Evolutionary conservation across 2,329 filamentous ascomycete species (phyloP).

Genomic region (Biscogniauxia sp.): DNA sequence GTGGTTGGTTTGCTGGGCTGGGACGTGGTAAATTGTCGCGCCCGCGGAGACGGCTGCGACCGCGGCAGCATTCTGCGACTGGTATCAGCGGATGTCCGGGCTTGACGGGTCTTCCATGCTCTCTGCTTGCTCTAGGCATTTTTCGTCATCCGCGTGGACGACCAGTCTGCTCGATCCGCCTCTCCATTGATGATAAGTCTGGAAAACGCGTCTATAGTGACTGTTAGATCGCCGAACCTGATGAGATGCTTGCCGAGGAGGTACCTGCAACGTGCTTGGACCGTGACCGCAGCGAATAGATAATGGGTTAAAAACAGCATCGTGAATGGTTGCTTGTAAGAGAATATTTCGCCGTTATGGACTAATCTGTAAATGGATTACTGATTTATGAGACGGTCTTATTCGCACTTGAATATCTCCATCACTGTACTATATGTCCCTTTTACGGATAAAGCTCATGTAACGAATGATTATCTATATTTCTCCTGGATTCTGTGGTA

Average conservation of each 20-base stretch:
- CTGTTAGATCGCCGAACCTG: conserved; percentile 1
- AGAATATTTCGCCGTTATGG: background rate
- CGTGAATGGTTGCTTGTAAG: conserved; percentile 5
- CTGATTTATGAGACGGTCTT: background rate
- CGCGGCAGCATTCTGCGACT: conserved; percentile 30
- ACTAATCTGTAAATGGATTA: background rate
- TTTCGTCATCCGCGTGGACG: conserved; percentile 36
- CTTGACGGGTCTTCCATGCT: conserved; percentile 33
- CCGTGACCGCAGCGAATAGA: conserved; percentile 21
- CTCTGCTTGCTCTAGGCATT: conserved; percentile 36
- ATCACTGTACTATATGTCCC: background rate
- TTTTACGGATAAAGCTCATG: background rate
- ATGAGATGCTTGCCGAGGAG: background rate
- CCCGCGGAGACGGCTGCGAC: conserved; percentile 32
- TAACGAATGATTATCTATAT: background rate
- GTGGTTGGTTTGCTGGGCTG: conserved; percentile 37
- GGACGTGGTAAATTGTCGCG: conserved; percentile 34
- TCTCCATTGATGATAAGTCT: conserved; percentile 35
- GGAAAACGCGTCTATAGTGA: conserved; percentile 34
- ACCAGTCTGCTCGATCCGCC: conserved; percentile 34
- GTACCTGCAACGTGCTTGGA: conserved; percentile 25
- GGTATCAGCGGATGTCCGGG: conserved; percentile 36
- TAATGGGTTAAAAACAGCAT: conserved; percentile 22
- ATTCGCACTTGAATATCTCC: background rate
- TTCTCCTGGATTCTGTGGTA: background rate